A percentile compares a stretch with the other conserved stretches of the same genome.
These are phyloP conservation scores for Hemisphaericaspora xylofermentans DNA, from an alignment of 1,139 yeast genomes.

Conservation along the genomic window DNA sequence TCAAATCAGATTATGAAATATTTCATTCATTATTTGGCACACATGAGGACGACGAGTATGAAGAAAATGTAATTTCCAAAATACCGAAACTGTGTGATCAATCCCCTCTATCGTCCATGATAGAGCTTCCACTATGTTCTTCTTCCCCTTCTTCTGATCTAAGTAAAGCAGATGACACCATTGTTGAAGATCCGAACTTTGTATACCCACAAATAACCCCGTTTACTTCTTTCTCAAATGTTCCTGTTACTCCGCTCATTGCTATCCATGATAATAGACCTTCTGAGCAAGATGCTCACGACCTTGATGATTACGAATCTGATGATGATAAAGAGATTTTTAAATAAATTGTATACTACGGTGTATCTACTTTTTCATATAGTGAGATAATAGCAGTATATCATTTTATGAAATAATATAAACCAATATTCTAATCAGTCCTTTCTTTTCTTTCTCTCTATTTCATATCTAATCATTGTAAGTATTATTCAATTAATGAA, in stretches of 20 bases:
- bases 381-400: too few species aligned
- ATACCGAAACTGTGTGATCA: slow-evolving; percentile 7
- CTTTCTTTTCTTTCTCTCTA: too few species aligned
- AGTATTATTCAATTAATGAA: too few species aligned
- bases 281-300: not conserved
- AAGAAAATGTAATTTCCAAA: slow-evolving; percentile 2
- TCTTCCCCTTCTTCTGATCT: not conserved
- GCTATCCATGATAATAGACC: not conserved
- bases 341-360: not conserved
- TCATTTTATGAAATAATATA: too few species aligned
- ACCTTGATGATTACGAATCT: slow-evolving; percentile 1
- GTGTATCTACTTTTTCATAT: not conserved
- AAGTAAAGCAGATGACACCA: not conserved
- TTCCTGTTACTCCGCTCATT: not conserved
- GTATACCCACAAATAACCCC: not conserved
- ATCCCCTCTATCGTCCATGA: not conserved
- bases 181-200: not conserved
- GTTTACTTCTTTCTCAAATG: not conserved
- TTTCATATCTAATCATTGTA: too few species aligned
- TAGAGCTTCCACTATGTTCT: slow-evolving; percentile 1
- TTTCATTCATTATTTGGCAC: slow-evolving; percentile 9
- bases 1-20: slow-evolving; percentile 6
- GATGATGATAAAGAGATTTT: slow-evolving; percentile 1
- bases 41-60: slow-evolving; percentile 3
- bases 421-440: too few species aligned